Conservation (phyloP, 768 basidiomycete genomes). For the Lentinula detonsa region DNA sequence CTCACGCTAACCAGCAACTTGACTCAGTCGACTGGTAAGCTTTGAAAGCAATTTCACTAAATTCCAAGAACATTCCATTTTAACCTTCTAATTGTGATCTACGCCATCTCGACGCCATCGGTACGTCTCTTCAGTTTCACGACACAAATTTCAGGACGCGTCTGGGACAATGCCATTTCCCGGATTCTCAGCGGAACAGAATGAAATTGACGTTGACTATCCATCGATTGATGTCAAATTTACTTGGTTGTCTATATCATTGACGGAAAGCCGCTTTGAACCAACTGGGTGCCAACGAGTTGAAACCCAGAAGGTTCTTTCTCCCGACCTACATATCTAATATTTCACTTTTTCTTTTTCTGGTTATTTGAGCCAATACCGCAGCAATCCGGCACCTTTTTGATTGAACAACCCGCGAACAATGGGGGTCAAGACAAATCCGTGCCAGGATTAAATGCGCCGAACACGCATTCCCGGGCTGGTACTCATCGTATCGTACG, state of each 20-base stretch:
- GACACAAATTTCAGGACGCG: too few species aligned
- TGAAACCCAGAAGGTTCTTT: too few species aligned
- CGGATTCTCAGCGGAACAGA: background rate
- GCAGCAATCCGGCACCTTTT: background rate
- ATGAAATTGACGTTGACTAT: too few species aligned
- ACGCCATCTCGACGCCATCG: background rate
- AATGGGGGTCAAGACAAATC: background rate
- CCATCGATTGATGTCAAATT: too few species aligned
- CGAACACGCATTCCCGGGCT: background rate
- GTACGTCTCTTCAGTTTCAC: background rate
- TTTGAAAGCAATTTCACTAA: background rate
- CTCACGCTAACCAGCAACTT: background rate
- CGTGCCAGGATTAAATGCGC: background rate
- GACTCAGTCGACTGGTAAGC: background rate
- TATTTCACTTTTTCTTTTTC: background rate
- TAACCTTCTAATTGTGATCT: background rate
- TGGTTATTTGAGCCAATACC: background rate
- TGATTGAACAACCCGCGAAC: background rate
- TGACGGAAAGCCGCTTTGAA: too few species aligned
- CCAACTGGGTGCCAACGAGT: too few species aligned
- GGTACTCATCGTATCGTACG: background rate
- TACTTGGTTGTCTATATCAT: too few species aligned
- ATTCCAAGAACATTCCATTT: background rate
- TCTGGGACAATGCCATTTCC: background rate
- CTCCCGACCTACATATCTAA: too few species aligned